phyloP scores from a whole-genome alignment of 331 rosid genomes.

The Phaseolus coccineus region DNA sequence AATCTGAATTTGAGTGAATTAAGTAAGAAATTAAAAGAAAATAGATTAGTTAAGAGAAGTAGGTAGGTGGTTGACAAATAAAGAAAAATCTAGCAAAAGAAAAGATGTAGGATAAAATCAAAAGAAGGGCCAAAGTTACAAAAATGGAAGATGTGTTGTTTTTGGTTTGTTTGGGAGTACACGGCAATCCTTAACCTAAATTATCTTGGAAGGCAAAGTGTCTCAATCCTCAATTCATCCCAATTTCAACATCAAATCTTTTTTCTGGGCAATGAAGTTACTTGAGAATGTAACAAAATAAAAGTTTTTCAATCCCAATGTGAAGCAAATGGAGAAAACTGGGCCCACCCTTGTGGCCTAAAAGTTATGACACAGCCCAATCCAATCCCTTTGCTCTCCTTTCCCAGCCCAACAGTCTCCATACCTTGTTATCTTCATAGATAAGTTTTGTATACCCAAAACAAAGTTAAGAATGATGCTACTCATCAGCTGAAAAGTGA shows the following conservation, averaged over 20 bases:
- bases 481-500: neutral
- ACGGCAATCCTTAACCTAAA: conserved; percentile 21
- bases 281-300: neutral
- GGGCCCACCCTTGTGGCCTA: neutral
- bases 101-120: neutral
- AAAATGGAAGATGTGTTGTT: neutral
- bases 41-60: neutral
- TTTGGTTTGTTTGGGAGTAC: conserved; percentile 3
- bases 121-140: neutral
- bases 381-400: neutral
- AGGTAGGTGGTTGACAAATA: neutral
- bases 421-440: neutral
- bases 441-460: neutral
- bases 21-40: neutral
- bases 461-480: neutral
- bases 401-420: neutral
- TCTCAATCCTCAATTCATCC: conserved; percentile 8
- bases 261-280: conserved; percentile 5
- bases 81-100: neutral
- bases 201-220: conserved; percentile 22
- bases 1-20: neutral
- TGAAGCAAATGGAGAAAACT: neutral
- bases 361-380: neutral
- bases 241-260: neutral
- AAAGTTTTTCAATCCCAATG: neutral